Conservation (phyloP, 2,329 filamentous ascomycete genomes). For the Lachnellula hyalina region DNA sequence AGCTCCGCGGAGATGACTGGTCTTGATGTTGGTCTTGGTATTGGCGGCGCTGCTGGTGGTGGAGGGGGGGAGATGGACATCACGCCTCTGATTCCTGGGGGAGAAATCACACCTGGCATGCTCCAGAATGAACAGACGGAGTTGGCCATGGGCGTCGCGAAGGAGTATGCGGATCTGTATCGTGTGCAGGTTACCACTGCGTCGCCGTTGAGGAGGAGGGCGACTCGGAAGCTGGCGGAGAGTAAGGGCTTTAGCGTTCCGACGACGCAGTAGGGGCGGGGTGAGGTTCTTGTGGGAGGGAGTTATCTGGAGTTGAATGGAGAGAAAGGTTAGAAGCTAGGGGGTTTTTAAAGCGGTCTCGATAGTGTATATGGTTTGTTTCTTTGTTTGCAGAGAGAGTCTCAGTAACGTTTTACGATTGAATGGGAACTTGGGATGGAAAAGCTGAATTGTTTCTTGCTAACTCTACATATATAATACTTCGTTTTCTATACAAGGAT, state of each 20-base stretch:
- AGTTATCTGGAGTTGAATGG: constrained; percentile 33
- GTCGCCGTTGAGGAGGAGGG: constrained; percentile 15
- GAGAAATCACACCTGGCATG: no score
- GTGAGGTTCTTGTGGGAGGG: not conserved
- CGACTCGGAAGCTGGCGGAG: not conserved
- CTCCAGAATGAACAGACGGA: not conserved
- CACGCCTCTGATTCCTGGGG: not conserved
- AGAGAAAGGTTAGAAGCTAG: no score
- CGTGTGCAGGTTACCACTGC: constrained; percentile 18
- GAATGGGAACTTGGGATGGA: no score
- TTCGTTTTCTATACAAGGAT: no score
- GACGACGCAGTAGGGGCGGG: not conserved
- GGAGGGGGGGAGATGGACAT: not conserved
- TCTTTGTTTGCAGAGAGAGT: no score
- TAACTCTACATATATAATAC: no score
- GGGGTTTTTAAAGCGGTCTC: no score
- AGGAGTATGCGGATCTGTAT: constrained; percentile 17
- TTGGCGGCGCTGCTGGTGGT: no score
- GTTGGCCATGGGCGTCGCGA: not conserved
- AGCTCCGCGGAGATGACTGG: not conserved
- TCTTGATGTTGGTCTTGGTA: no score
- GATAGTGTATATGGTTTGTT: no score
- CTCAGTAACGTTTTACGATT: no score
- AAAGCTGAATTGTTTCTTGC: no score
- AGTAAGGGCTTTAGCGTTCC: not conserved